Percentiles rank a stretch among this genome's conserved stretches.
Conservation (phyloP, 176 grass and related monocot species). For the Oryza rufipogon region DNA sequence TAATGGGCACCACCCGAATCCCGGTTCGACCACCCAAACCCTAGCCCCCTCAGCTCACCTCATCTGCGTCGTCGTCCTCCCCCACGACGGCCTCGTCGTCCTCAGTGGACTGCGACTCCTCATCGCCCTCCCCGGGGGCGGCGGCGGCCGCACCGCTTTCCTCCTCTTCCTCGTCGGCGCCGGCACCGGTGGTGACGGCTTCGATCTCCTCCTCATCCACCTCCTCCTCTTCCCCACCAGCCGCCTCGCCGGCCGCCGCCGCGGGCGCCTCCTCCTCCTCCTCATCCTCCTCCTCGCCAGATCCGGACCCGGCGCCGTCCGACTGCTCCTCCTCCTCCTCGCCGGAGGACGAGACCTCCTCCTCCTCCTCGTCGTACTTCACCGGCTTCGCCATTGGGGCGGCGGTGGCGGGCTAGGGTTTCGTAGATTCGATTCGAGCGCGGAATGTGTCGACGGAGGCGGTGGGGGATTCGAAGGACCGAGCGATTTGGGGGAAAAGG, state of each 20-base stretch:
- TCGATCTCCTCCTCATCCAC: conserved; percentile 80
- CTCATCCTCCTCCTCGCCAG: conserved; percentile 41
- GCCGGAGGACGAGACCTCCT: conserved; percentile 49
- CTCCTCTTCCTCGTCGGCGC: conserved; percentile 45
- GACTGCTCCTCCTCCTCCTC: conserved; percentile 60
- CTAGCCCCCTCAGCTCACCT: conserved; percentile 40
- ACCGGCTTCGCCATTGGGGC: conserved; percentile 59
- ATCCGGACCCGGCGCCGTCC: conserved; percentile 44
- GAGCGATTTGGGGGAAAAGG: conserved; percentile 8
- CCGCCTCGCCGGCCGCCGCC: conserved; percentile 7
- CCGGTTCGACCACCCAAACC: conserved; percentile 1
- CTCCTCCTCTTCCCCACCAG: conserved; percentile 45
- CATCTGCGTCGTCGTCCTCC: conserved; percentile 35
- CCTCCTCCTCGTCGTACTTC: conserved; percentile 64
- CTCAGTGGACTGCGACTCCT: conserved; percentile 61
- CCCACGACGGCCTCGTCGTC: conserved; percentile 49
- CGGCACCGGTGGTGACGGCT: conserved; percentile 56
- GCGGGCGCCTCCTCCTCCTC: conserved; percentile 29
- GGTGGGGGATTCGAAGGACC: conserved; percentile 13
- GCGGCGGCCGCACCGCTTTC: conserved; percentile 15
- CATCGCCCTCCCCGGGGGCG: conserved; percentile 24
- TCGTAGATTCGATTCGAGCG: conserved; percentile 21
- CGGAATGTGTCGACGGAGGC: conserved; percentile 10
- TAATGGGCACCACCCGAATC: neutral
- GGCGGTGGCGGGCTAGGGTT: conserved; percentile 31